Evolutionary conservation across 148 eudicot species (phyloP), one percentile per base, ranked within the genome.

Genomic region (Tetragonia tetragonoides): DNA sequence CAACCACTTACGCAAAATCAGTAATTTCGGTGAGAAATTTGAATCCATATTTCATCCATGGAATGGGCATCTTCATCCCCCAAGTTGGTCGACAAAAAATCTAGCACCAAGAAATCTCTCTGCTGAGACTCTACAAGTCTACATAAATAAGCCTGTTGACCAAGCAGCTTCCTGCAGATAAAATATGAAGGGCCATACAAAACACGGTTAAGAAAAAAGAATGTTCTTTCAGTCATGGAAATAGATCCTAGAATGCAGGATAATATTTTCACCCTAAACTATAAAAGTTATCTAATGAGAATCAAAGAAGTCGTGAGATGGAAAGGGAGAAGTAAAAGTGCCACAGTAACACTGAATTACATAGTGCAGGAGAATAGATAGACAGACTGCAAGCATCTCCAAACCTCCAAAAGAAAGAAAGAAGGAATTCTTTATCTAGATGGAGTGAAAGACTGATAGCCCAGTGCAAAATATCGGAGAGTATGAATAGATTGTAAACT

Each of bases 111-210:
- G 74, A 73, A 87, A 59, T 91, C 92, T 74, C 90, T 86, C 76
- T 88, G 92, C 77, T 88, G 87, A 82, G 92, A 49, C 88, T 84
- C 97, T 87, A 78, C 90, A 92, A 49, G 87, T 84, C 97, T 87
- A 78, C 90, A 92, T 37, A 86, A 34, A 40, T 14, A 67, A 41
- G 66, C 34, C 70, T 40, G 12, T 9, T 67, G 21, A 41, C 18
- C 12, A 9, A 67, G n/a, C 49, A 17, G 49, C 53, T 49, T 49
- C 21, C 20, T 16, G 21, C 61, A 57, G 21, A 7, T 57, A 16
- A 57, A 57, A 20, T 3, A 57, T 57, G 21, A 57, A 57, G 3
- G 18, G 61, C n/a, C 5, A 57, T 7, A 17, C 21, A 57, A 7
- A 2, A 56, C 16, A 56, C 14, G 6, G 56, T 15, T 56, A n/a